Conservation (phyloP, 177 flowering plant species). For the Vitis hybrid region DNA sequence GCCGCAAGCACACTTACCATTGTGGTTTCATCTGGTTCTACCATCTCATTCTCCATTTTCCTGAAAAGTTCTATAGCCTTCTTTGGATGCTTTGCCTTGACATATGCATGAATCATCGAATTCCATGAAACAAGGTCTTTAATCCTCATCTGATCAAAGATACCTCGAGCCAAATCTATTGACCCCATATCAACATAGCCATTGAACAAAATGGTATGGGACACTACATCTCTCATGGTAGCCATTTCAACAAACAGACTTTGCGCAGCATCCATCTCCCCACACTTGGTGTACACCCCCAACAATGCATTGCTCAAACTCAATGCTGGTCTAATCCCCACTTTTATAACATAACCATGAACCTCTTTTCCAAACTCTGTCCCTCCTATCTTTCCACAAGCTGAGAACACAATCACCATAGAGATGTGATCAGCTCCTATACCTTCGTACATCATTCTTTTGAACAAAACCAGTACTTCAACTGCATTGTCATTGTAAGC, state of each 20-base stretch:
- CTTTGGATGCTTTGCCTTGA: slow-evolving; percentile 19
- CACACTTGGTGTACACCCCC: slow-evolving; percentile 20
- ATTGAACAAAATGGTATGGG: slow-evolving; percentile 34
- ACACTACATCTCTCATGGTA: slow-evolving; percentile 26
- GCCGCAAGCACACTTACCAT: slow-evolving; percentile 29
- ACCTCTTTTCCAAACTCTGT: slow-evolving; percentile 13
- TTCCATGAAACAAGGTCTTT: slow-evolving; percentile 33
- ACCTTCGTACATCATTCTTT: slow-evolving; percentile 20
- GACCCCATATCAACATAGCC: slow-evolving; percentile 28
- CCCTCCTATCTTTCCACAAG: slow-evolving; percentile 16
- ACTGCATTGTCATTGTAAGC: background rate
- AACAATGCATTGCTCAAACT: slow-evolving; percentile 31
- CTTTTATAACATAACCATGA: slow-evolving; percentile 23
- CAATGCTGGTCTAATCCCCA: slow-evolving; percentile 11
- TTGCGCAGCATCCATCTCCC: slow-evolving; percentile 23
- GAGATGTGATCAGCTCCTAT: slow-evolving; percentile 21
- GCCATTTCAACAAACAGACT: slow-evolving; percentile 21
- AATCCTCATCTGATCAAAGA: slow-evolving; percentile 23
- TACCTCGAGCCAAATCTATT: slow-evolving; percentile 25
- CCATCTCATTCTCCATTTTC: slow-evolving; percentile 22
- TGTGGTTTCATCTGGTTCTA: slow-evolving; percentile 28
- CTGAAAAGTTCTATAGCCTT: slow-evolving; percentile 30
- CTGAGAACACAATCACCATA: slow-evolving; percentile 20
- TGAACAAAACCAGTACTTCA: slow-evolving; percentile 22
- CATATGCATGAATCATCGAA: slow-evolving; percentile 30